Evolutionary conservation across 1,284 basidiomycete genomes (phyloP).

Genomic region (Peniophora sp.): DNA sequence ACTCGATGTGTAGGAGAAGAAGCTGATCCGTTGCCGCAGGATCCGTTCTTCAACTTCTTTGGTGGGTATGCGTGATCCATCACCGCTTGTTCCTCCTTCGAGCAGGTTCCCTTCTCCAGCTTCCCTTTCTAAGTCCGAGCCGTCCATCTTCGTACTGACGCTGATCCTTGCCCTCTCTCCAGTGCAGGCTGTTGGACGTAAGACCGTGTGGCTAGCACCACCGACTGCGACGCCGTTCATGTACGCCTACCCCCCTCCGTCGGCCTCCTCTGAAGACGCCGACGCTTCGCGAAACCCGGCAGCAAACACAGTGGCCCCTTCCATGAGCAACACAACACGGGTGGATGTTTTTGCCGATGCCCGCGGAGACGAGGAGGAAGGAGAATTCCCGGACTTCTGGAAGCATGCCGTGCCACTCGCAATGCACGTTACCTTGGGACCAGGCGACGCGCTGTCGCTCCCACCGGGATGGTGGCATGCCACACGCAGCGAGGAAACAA

Average conservation of each 20-base stretch:
- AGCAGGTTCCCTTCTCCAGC: conserved; percentile 4
- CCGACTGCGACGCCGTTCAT: conserved; percentile 48
- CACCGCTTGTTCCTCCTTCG: not conserved
- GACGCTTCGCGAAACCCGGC: conserved; percentile 26
- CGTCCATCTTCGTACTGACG: too few relatives aligned
- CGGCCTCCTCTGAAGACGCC: conserved; percentile 1
- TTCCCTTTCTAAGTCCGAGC: conserved; percentile 2
- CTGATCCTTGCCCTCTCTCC: not conserved
- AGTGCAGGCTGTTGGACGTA: conserved; percentile 86
- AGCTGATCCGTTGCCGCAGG: conserved; percentile 38
- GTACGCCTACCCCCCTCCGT: conserved; percentile 35
- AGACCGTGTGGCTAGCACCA: conserved; percentile 91
- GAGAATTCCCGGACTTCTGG: conserved; percentile 42
- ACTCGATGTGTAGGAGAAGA: not conserved
- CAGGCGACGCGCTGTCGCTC: conserved; percentile 83
- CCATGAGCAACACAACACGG: conserved; percentile 59
- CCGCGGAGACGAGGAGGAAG: conserved; percentile 14
- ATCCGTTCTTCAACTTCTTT: conserved; percentile 91
- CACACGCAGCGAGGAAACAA: conserved; percentile 72
- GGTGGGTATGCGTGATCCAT: conserved; percentile 31
- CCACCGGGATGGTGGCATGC: conserved; percentile 94
- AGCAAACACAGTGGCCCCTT: conserved; percentile 29
- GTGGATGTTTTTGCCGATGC: conserved; percentile 56
- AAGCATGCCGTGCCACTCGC: conserved; percentile 56
- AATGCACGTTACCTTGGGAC: conserved; percentile 55